Conservation (phyloP, 2,329 filamentous ascomycete species). For the Tolypocladium guangdongense region DNA sequence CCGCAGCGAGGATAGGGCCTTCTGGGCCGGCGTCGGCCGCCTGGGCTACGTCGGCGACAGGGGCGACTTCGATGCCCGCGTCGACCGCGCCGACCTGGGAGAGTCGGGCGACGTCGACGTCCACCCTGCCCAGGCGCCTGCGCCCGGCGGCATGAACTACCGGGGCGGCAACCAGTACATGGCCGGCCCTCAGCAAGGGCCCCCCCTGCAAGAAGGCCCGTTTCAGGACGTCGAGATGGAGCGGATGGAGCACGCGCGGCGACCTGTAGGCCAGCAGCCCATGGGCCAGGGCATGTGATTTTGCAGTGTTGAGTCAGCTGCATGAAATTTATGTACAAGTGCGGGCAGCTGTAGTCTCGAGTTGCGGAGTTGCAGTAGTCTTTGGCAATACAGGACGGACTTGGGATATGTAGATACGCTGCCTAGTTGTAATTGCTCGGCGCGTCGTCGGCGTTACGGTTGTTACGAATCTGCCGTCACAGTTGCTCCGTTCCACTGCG, state of each 20-base stretch:
- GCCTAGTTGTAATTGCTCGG: neutral
- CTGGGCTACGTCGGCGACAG: conserved; percentile 41
- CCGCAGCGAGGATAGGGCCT: conserved; percentile 60
- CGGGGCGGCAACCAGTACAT: conserved; percentile 3
- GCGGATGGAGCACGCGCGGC: conserved; percentile 7
- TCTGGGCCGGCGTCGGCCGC: conserved; percentile 63
- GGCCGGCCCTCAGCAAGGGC: neutral
- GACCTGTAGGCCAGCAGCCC: neutral
- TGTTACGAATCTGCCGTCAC: neutral
- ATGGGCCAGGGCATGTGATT: neutral
- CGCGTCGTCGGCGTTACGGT: neutral
- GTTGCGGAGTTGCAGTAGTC: neutral
- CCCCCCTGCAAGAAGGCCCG: neutral
- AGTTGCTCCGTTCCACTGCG: neutral
- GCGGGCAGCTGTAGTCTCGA: neutral
- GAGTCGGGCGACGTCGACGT: conserved; percentile 14
- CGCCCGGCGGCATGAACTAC: conserved; percentile 5
- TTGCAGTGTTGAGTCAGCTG: neutral
- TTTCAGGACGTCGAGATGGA: conserved; percentile 23
- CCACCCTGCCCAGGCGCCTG: neutral
- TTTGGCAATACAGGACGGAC: neutral
- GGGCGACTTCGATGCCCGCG: conserved; percentile 11
- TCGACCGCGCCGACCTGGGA: conserved; percentile 12
- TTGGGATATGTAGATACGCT: neutral
- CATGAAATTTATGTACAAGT: neutral